Base-by-base conservation (phyloP, 2,329 filamentous ascomycete genomes). In the Aspergillus sp. region DNA sequence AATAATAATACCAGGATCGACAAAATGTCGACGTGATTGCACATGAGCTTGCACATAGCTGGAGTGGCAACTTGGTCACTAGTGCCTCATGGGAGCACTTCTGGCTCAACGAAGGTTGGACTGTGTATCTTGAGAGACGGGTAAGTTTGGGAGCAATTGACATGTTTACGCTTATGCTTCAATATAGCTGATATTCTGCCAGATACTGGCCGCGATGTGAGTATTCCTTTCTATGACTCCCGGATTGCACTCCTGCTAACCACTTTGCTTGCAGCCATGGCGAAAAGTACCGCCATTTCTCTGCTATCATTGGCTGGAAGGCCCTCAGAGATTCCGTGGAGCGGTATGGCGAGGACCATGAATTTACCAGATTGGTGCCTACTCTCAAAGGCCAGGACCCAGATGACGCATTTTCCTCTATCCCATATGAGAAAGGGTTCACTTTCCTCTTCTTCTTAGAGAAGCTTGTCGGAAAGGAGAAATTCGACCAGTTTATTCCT, bases 361-460 rank as follows among this genome's bases (percentile, higher is more conserved):
- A 94, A 69, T 98, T 95, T 80, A 99, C 95, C 7, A 96, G 96
- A 76, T 85, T 99, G 57, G 88, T 97, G 67, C 86, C 93, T 63
- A 89, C 92, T 74, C 89, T 98, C 66, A 91, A 94, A 74, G 92
- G 92, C 61, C 89, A 95, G 68, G 94, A 98, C 70, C 95, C 95
- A 0, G 95, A 98, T 75, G 95, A 99, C 76, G 91, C 94, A 1
- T 99, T 98, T 80, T 96, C 91, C 68, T 91, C 87, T 28, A 84
- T 98, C 38, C 93, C 95, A 0, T 99, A 99, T 72, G 94, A 98
- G 75, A 98, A 99, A 79, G 94, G 94, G 3, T 98, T 97, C 79
- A 91, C 91, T 73, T 96, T 98, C 77, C 83, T 99, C 50, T 97
- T 93, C 77, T 89, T 93, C 71, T 87, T 99, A 15, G 95, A 99